Evolutionary conservation across 2,329 filamentous ascomycete genomes (phyloP), one percentile per base, ranked within the genome.

Genomic region (Hypoxylon sp.): DNA sequence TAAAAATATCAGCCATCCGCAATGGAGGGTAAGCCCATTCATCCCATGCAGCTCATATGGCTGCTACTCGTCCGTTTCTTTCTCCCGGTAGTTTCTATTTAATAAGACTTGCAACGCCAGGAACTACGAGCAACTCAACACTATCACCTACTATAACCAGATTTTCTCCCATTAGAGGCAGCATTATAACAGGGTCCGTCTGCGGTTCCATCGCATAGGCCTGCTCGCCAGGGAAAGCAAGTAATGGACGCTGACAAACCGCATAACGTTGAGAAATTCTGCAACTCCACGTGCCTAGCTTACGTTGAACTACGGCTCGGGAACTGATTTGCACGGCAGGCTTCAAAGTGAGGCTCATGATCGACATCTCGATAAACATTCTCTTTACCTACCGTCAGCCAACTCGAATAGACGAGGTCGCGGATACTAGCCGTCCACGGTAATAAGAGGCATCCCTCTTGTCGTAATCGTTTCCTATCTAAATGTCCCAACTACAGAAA

Each of bases 141-240:
- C 46, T 72, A 72, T 73, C 73, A 75, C 72, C 72, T 74, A 68
- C 73, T 72, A 46, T 55, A 75, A 73, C 67, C 57, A 73, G 72
- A 53, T 64, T 55, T 56, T 56, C 53, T 39, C 54, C 69, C 74
- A 71, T 69, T 61, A 65, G 54, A 67, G 67, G 67, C 69, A 73
- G 57, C 73, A 72, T 69, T 65, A 66, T 47, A 64, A 21, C 58
- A 66, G 61, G 50, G 64, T 64, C 71, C 70, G 68, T 67, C 68
- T 72, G 66, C 67, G 24, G 68, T 76, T 68, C 56, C 72, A 73
- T 73, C 67, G 68, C 68, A 73, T 71, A 62, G 53, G 65, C 65
- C 53, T 71, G 39, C 62, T 62, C 51, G 48, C 63, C 66, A 66
- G 37, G 62, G 52, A 69, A 65, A 65, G 54, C 63, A 54, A 62